Conservation (phyloP, 345 rosid species). For the Citrus maxima region DNA sequence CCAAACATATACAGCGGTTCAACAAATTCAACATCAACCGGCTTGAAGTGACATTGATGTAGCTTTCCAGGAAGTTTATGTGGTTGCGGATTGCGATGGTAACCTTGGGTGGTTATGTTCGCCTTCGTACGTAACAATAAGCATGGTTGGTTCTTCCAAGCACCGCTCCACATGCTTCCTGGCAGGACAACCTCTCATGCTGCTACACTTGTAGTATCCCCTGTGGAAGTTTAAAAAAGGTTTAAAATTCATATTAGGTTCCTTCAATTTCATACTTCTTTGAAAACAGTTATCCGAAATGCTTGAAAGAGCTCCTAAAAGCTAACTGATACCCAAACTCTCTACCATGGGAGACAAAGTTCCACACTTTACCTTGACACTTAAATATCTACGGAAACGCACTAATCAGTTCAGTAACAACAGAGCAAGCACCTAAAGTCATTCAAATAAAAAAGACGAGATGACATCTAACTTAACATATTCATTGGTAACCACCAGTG, state of each 20-base stretch:
- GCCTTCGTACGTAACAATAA: constrained; percentile 90
- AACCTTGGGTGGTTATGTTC: constrained; percentile 83
- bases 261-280: constrained; percentile 1
- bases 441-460: not conserved
- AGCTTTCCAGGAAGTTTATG: constrained; percentile 28
- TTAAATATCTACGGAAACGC: not conserved
- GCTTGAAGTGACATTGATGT: constrained; percentile 15
- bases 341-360: not conserved
- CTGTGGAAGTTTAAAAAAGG: constrained; percentile 33
- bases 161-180: constrained; percentile 98
- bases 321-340: not conserved
- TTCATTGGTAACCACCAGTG: not conserved
- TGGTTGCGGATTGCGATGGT: constrained; percentile 61
- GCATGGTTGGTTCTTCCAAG: constrained; percentile 91
- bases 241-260: not conserved
- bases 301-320: constrained; percentile 10
- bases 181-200: constrained; percentile 98
- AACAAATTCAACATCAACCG: constrained; percentile 13
- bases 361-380: not conserved
- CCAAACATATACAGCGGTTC: constrained; percentile 9
- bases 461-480: not conserved
- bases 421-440: not conserved
- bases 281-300: not conserved
- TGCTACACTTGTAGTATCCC: constrained; percentile 98
- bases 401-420: not conserved